Evolutionary conservation across 1,284 basidiomycete genomes (phyloP).

Genomic region (Ceratobasidium sp.): DNA sequence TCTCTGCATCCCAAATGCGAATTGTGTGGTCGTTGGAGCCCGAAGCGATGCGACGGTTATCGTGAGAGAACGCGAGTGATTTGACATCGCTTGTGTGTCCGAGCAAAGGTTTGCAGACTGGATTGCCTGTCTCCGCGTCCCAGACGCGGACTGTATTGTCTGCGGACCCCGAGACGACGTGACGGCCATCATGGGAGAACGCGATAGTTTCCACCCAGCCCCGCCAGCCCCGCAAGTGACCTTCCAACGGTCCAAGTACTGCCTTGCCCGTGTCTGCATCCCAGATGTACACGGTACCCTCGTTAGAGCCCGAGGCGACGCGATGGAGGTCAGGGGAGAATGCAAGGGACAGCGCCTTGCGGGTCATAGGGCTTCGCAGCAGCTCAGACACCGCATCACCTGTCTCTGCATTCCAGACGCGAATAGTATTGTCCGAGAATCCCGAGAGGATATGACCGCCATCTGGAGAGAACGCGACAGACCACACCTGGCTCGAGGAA

Average conservation of each 20-base stretch:
- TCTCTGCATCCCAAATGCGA: conserved; percentile 23
- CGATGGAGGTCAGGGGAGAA: conserved; percentile 37
- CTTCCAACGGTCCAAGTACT: neutral
- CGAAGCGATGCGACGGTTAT: conserved; percentile 13
- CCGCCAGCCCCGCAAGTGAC: neutral
- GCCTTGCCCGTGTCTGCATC: neutral
- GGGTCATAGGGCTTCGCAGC: conserved; percentile 24
- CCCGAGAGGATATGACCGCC: conserved; percentile 27
- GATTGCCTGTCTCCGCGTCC: conserved; percentile 3
- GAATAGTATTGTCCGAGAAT: conserved; percentile 16
- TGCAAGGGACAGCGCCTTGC: conserved; percentile 1
- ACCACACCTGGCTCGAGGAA: neutral
- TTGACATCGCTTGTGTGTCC: neutral
- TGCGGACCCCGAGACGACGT: too few relatives aligned
- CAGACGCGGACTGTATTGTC: too few relatives aligned
- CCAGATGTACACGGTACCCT: conserved; percentile 37
- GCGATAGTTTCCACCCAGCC: neutral
- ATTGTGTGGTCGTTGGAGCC: conserved; percentile 36
- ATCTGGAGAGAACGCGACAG: conserved; percentile 45
- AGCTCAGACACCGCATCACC: neutral
- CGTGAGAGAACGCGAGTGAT: too few relatives aligned
- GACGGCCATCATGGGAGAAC: conserved; percentile 5
- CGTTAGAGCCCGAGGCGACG: conserved; percentile 30
- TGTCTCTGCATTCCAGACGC: conserved; percentile 35
- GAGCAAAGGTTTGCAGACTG: neutral